phyloP scores from a whole-genome alignment of 768 basidiomycete species.

The Butyriboletus loyo region DNA sequence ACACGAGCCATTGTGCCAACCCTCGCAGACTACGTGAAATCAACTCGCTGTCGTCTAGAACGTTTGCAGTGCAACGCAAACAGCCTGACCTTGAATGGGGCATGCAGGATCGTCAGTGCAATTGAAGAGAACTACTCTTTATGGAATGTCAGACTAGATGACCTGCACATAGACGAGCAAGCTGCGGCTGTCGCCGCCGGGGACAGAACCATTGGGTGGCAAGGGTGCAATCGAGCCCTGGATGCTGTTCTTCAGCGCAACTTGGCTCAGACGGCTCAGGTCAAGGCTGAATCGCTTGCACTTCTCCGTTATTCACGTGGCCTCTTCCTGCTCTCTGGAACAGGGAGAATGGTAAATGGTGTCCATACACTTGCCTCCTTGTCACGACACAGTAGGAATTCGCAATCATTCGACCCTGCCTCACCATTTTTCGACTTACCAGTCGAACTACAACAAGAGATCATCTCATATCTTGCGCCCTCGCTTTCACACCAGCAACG shows the following conservation, averaged over 20 bases:
- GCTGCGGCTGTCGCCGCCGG: constrained; percentile 25
- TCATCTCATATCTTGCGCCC: constrained; percentile 57
- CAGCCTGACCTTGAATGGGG: constrained; percentile 43
- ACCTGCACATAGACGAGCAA: constrained; percentile 32
- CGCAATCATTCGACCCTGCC: constrained; percentile 1
- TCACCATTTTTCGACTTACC: constrained; percentile 46
- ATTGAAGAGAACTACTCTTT: constrained; percentile 50
- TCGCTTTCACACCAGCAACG: constrained; percentile 54
- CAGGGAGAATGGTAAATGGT: background rate
- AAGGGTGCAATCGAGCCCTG: constrained; percentile 33
- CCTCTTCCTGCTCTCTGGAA: constrained; percentile 42
- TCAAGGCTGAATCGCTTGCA: constrained; percentile 45
- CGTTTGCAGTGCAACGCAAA: constrained; percentile 57
- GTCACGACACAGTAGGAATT: constrained; percentile 5
- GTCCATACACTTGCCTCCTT: background rate
- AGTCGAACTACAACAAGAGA: constrained; percentile 53
- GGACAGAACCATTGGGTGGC: constrained; percentile 27
- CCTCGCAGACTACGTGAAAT: constrained; percentile 50
- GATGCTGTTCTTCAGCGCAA: constrained; percentile 43
- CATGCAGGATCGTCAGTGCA: constrained; percentile 43
- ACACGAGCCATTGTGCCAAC: constrained; percentile 39
- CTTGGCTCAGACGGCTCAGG: constrained; percentile 33
- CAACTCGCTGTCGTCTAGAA: constrained; percentile 47
- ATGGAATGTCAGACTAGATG: constrained; percentile 48
- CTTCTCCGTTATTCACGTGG: constrained; percentile 51